Percentiles rank a stretch among this genome's conserved stretches.
Conservation (phyloP, 768 basidiomycete species). For the Amanita pallidorosea region DNA sequence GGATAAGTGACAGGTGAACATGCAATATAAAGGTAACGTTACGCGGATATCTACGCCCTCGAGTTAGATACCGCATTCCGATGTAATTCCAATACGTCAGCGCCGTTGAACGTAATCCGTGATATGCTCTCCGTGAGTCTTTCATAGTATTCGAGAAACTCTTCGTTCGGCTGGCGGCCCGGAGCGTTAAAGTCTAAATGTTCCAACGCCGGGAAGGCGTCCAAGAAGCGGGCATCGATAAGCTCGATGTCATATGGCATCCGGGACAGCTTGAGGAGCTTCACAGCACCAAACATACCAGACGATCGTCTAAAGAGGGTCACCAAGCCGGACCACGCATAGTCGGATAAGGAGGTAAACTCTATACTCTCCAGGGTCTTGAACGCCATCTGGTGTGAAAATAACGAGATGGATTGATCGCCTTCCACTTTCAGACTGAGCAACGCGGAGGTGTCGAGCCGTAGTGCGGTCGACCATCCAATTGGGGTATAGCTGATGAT, state of each 20-base stretch:
- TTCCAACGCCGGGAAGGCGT: conserved; percentile 2
- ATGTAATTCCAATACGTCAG: background rate
- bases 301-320: background rate
- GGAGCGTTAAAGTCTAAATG: background rate
- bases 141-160: conserved; percentile 1
- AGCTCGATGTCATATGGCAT: background rate
- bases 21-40: background rate
- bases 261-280: background rate
- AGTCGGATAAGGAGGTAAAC: conserved; percentile 1
- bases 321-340: background rate
- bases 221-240: background rate
- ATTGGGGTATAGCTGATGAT: conserved; percentile 2
- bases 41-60: background rate
- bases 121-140: background rate
- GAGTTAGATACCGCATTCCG: background rate
- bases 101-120: background rate
- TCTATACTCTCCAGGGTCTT: conserved; percentile 1
- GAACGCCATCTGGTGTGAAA: conserved; percentile 1
- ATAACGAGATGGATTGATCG: background rate
- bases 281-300: background rate
- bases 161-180: background rate
- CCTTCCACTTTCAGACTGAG: conserved; percentile 3
- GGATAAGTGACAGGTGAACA: background rate
- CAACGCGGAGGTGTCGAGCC: conserved; percentile 1
- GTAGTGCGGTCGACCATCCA: background rate